phyloP scores from a whole-genome alignment of 352 stramenopile genomes.

The Pythium rhizo-oryzae region DNA sequence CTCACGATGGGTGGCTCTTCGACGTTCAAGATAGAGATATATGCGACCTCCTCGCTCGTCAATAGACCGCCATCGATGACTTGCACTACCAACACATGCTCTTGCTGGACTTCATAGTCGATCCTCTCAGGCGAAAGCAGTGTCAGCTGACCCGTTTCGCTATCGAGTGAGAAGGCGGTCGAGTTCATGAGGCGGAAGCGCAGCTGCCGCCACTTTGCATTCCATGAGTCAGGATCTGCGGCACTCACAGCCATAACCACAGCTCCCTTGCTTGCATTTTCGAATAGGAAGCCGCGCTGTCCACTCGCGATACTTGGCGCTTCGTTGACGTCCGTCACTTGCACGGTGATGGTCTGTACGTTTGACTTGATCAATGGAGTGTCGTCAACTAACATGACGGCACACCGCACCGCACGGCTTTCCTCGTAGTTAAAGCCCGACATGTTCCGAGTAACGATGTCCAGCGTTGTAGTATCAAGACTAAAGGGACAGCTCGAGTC shows the following conservation, averaged over 20 bases:
- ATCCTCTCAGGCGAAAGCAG: constrained; percentile 21
- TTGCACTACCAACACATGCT: constrained; percentile 31
- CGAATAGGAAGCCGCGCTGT: constrained; percentile 26
- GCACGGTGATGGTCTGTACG: constrained; percentile 19
- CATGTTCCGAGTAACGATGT: constrained; percentile 18
- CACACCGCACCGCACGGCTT: constrained; percentile 12
- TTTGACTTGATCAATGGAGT: neutral
- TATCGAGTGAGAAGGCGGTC: constrained; percentile 22
- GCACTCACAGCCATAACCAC: constrained; percentile 21
- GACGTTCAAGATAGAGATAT: constrained; percentile 34
- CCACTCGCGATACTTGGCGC: constrained; percentile 15
- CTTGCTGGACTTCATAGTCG: constrained; percentile 35
- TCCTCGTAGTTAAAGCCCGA: constrained; percentile 33
- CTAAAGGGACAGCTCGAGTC: constrained; percentile 28
- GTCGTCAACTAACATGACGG: constrained; percentile 26
- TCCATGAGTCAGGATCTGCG: constrained; percentile 22
- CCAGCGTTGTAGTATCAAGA: constrained; percentile 19
- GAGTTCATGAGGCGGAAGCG: constrained; percentile 25
- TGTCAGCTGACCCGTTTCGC: constrained; percentile 13
- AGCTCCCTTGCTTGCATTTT: constrained; percentile 23
- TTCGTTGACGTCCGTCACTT: constrained; percentile 32
- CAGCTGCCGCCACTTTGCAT: constrained; percentile 21
- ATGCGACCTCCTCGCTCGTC: constrained; percentile 24
- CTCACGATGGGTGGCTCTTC: constrained; percentile 26
- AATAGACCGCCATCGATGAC: constrained; percentile 37